phyloP scores from a whole-genome alignment of 306 rosid genomes.

The Vachellia pachyceras region DNA sequence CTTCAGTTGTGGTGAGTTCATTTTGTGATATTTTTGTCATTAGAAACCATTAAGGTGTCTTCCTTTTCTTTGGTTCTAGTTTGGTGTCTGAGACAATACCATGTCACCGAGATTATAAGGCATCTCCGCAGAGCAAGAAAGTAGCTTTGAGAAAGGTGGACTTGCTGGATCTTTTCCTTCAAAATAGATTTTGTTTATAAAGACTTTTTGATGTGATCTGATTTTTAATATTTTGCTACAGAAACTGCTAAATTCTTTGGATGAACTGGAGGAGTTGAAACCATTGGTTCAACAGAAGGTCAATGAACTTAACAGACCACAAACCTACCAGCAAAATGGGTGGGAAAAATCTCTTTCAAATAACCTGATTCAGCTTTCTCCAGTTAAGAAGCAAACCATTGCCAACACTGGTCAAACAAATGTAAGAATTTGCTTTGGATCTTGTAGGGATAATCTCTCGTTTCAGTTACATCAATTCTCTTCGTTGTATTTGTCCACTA shows the following conservation, averaged over 20 bases:
- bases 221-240: conserved; percentile 43
- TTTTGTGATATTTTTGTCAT: conserved; percentile 34
- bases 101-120: conserved; percentile 68
- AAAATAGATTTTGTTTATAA: background rate
- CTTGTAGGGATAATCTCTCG: no score
- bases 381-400: conserved; percentile 51
- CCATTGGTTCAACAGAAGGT: conserved; percentile 82
- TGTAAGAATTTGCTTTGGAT: conserved; percentile 51
- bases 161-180: conserved; percentile 15
- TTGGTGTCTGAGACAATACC: conserved; percentile 93
- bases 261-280: conserved; percentile 85
- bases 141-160: conserved; percentile 69
- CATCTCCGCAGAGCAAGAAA: conserved; percentile 62
- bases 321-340: conserved; percentile 52
- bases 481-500: conserved; percentile 22
- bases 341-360: conserved; percentile 53
- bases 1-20: conserved; percentile 16
- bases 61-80: conserved; percentile 54
- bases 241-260: conserved; percentile 69
- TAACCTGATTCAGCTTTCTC: conserved; percentile 50
- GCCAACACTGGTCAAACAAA: conserved; percentile 48
- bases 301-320: conserved; percentile 62
- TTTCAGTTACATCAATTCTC: conserved; percentile 12
- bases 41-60: conserved; percentile 16
- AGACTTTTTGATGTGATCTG: conserved; percentile 27